A percentile compares a stretch with the other conserved stretches of the same genome.
These are phyloP conservation scores for Apiospora hydei DNA, from an alignment of 2,329 filamentous ascomycete genomes.

Conservation along the genomic window DNA sequence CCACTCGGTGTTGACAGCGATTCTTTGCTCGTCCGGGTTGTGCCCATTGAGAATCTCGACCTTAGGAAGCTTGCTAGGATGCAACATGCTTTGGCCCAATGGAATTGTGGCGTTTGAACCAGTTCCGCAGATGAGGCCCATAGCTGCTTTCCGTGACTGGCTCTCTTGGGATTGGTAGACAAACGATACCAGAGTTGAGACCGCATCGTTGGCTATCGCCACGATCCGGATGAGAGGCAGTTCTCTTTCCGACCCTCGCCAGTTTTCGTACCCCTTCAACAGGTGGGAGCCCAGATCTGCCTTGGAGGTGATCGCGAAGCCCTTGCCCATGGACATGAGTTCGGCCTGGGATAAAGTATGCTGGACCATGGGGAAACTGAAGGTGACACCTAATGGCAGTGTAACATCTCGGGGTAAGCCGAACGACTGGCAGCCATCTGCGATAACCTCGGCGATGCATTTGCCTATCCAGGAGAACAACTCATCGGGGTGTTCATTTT, in stretches of 20 bases:
- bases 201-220: conserved; percentile 83
- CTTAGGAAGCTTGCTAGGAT: conserved; percentile 66
- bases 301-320: conserved; percentile 68
- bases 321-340: conserved; percentile 74
- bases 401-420: conserved; percentile 51
- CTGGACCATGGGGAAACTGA: conserved; percentile 75
- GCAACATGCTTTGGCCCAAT: conserved; percentile 68
- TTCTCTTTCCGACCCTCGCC: conserved; percentile 41
- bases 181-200: conserved; percentile 80
- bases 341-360: conserved; percentile 67
- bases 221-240: conserved; percentile 74
- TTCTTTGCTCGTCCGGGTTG: conserved; percentile 61
- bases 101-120: conserved; percentile 84
- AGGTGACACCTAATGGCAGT: conserved; percentile 72
- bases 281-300: conserved; percentile 68
- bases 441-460: conserved; percentile 77
- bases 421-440: conserved; percentile 57
- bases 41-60: conserved; percentile 57
- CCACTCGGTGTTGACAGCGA: conserved; percentile 86
- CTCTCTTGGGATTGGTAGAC: conserved; percentile 73
- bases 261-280: conserved; percentile 62
- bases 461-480: conserved; percentile 84
- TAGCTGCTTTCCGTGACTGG: conserved; percentile 69
- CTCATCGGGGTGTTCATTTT: conserved; percentile 76
- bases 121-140: conserved; percentile 84